Conservation (phyloP, 2,329 filamentous ascomycete species). For the Thielaviopsis ethacetica region DNA sequence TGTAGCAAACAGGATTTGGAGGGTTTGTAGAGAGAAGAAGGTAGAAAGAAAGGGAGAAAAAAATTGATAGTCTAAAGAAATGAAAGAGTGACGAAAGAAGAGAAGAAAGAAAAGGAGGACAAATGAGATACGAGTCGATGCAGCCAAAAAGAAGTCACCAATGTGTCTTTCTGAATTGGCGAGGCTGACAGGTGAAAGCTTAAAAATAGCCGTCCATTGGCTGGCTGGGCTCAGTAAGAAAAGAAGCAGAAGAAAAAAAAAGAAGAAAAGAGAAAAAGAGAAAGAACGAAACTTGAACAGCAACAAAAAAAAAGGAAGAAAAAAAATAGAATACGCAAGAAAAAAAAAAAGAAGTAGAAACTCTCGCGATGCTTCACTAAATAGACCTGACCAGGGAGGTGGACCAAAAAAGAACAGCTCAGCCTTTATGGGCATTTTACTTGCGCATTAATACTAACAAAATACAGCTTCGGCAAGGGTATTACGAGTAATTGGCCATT, state of each 20-base stretch:
- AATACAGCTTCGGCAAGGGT: not conserved
- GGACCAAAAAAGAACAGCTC: conserved; percentile 7
- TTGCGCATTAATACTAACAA: not conserved
- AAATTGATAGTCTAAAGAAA: not conserved
- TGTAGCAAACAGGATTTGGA: not conserved
- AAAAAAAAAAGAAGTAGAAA: not conserved
- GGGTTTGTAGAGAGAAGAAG: not conserved
- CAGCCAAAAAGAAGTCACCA: not conserved
- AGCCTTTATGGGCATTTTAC: conserved; percentile 9
- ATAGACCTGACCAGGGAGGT: not conserved
- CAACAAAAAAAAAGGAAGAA: not conserved
- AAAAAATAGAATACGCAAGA: not conserved
- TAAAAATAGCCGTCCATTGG: not conserved
- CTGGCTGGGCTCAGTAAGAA: not conserved
- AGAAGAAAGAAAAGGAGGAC: not conserved
- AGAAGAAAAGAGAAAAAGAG: not conserved
- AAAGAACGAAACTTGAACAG: not conserved
- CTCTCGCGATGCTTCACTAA: not conserved
- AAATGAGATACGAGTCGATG: not conserved
- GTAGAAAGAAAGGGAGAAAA: not conserved
- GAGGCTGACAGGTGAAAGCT: not conserved
- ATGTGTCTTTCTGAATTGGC: not conserved
- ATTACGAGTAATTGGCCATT: too few species aligned
- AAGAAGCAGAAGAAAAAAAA: not conserved
- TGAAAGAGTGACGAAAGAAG: not conserved